Evolutionary conservation across 345 rosid genomes (phyloP), one percentile per base, ranked within the genome.

Genomic region (Citrus sp.): DNA sequence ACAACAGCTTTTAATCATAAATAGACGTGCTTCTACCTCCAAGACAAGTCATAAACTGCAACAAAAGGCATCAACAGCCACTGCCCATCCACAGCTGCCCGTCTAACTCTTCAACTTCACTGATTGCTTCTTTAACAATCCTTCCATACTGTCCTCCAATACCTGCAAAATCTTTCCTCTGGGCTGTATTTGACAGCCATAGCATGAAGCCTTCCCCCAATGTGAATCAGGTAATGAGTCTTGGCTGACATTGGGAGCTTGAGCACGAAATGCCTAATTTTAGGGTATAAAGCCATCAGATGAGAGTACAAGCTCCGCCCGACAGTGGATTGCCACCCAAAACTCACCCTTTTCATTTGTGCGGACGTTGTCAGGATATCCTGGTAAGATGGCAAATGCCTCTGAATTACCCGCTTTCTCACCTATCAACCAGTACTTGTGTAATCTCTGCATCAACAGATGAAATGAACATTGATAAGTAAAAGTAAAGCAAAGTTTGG

Each of bases 71-170:
- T 92, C 69, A 93, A 85, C 67, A 95, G n/a, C n/a, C 98, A 83
- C 97, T 92, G 63, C 98, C 98, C 81, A 93, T 80, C 99, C 97
- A 93, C 65, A 95, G 98, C 83, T 93, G 91, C 49, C 98, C 98
- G 67, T 95, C 94, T 74, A 77, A 87, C 84, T 95, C 99, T 87
- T 95, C 97, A 6, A 92, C 93, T 87, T 93, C 96, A 58, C 99
- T 95, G 12, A 93, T 84, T 1, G 91, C 92, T 73, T n/a, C n/a
- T n/a, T 73, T 91, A 56, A 92, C 94, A 37, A 89, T n/a, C 93
- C 81, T 93, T 93, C 24, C 99, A 87, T 73, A 32, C 88, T 88
- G 79, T 95, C 98, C 84, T 95, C 97, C 60, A 93, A 62, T 60
- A 92, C 82, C 89, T 85, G 90, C 82, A 93, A 21, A 49, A 92